Percentiles rank a stretch among this genome's conserved stretches.
Evolutionary conservation across 441 rosid genomes (phyloP).

Genomic region (Gossypium schwendimanii): DNA sequence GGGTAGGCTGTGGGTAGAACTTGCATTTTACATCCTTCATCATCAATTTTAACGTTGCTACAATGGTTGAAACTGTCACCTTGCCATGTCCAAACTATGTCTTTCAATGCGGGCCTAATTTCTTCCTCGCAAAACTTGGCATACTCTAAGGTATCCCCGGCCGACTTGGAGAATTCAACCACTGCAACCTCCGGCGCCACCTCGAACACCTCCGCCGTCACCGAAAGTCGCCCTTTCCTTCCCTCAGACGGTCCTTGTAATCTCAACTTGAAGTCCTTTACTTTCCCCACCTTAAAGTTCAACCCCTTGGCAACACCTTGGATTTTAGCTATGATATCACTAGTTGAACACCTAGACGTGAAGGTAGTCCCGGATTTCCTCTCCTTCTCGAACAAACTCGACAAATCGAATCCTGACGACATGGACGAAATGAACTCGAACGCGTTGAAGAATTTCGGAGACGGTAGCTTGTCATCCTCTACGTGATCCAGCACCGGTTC

Average conservation of each 20-base stretch:
- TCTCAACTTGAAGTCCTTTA: slow-evolving; percentile 53
- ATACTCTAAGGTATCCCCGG: slow-evolving; percentile 81
- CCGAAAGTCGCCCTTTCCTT: slow-evolving; percentile 57
- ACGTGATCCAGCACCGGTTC: slow-evolving; percentile 13
- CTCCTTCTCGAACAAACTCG: slow-evolving; percentile 55
- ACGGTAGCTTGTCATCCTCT: slow-evolving; percentile 24
- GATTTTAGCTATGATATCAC: slow-evolving; percentile 40
- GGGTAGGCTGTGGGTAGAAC: neutral
- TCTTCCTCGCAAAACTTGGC: slow-evolving; percentile 63
- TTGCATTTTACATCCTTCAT: neutral
- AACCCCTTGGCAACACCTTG: slow-evolving; percentile 47
- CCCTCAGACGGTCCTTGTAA: slow-evolving; percentile 59
- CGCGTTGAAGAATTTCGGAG: slow-evolving; percentile 75
- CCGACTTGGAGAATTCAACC: slow-evolving; percentile 64
- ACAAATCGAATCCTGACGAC: slow-evolving; percentile 78
- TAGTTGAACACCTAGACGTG: slow-evolving; percentile 59
- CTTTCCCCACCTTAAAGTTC: slow-evolving; percentile 37
- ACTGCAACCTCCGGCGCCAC: slow-evolving; percentile 75
- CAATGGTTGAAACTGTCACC: slow-evolving; percentile 42
- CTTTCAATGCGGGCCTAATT: slow-evolving; percentile 71
- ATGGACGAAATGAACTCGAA: slow-evolving; percentile 77
- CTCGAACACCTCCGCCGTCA: slow-evolving; percentile 83
- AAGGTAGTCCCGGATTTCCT: slow-evolving; percentile 47
- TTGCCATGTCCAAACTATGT: slow-evolving; percentile 91
- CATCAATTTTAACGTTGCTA: slow-evolving; percentile 1